Percentiles rank a stretch among this genome's conserved stretches.
Conservation (phyloP, 2,329 filamentous ascomycete species). For the Elsinoe necatrix region DNA sequence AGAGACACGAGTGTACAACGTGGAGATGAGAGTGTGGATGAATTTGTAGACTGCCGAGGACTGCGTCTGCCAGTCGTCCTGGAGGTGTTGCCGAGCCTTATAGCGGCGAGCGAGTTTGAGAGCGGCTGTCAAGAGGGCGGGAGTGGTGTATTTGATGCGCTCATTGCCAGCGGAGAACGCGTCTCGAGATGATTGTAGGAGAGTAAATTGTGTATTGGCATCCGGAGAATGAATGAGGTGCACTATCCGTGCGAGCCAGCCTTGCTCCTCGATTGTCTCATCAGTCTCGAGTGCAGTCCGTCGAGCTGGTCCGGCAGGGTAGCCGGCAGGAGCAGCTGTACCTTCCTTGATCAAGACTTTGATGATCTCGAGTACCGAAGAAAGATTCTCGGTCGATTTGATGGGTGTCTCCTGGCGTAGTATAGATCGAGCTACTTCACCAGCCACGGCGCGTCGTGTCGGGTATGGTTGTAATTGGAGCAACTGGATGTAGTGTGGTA, state of each 20-base stretch:
- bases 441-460: slow-evolving; percentile 81
- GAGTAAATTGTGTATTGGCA: slow-evolving; percentile 90
- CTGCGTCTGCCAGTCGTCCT: slow-evolving; percentile 64
- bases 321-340: slow-evolving; percentile 67
- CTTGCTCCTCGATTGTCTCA: slow-evolving; percentile 96
- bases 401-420: slow-evolving; percentile 75
- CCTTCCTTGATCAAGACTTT: slow-evolving; percentile 92
- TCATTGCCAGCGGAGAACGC: slow-evolving; percentile 89
- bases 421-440: slow-evolving; percentile 75
- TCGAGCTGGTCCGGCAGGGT: slow-evolving; percentile 67
- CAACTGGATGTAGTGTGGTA: slow-evolving; percentile 85
- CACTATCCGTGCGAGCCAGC: slow-evolving; percentile 86
- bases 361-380: slow-evolving; percentile 79
- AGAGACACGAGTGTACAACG: slow-evolving; percentile 75
- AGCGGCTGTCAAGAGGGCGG: slow-evolving; percentile 79
- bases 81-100: slow-evolving; percentile 82
- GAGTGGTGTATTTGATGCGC: slow-evolving; percentile 89
- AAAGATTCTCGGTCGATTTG: slow-evolving; percentile 66
- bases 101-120: slow-evolving; percentile 82
- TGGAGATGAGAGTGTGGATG: slow-evolving; percentile 79
- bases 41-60: slow-evolving; percentile 88
- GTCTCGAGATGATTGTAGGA: slow-evolving; percentile 79
- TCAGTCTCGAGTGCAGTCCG: slow-evolving; percentile 78
- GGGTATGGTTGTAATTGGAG: slow-evolving; percentile 88
- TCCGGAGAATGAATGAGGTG: slow-evolving; percentile 75